Percentiles rank a stretch among this genome's conserved stretches.
Conservation (phyloP, 495 filamentous ascomycete species). For the Hypoxylon lienhwacheense region DNA sequence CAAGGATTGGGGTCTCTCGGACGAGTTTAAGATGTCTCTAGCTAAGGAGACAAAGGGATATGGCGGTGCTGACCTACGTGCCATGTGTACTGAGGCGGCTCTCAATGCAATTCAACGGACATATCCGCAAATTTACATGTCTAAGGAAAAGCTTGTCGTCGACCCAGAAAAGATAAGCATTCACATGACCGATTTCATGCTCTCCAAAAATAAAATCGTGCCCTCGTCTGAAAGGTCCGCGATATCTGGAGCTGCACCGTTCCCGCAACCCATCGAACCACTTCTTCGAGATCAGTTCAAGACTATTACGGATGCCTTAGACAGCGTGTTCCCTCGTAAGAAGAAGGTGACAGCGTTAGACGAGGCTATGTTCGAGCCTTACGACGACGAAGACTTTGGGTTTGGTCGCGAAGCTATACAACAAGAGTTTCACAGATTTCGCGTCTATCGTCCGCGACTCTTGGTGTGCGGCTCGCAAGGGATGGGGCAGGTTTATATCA, state of each 20-base stretch:
- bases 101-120: slow-evolving; percentile 95
- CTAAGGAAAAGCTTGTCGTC: slow-evolving; percentile 85
- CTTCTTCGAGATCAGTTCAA: slow-evolving; percentile 72
- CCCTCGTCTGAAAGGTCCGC: slow-evolving; percentile 90
- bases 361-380: slow-evolving; percentile 91
- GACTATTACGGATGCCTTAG: slow-evolving; percentile 65
- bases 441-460: slow-evolving; percentile 85
- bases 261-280: slow-evolving; percentile 78
- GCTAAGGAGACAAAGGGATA: slow-evolving; percentile 92
- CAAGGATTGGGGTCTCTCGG: slow-evolving; percentile 82
- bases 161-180: slow-evolving; percentile 81
- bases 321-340: slow-evolving; percentile 76
- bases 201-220: slow-evolving; percentile 91
- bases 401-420: slow-evolving; percentile 84
- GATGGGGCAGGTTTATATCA: slow-evolving; percentile 94
- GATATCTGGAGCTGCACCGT: slow-evolving; percentile 74
- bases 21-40: slow-evolving; percentile 77
- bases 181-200: slow-evolving; percentile 91
- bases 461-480: slow-evolving; percentile 75
- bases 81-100: slow-evolving; percentile 95
- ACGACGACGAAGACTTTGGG: slow-evolving; percentile 69
- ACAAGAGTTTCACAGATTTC: slow-evolving; percentile 85
- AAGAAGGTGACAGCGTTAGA: slow-evolving; percentile 87
- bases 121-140: slow-evolving; percentile 94
- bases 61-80: slow-evolving; percentile 90